Conservation (phyloP, 1,284 basidiomycete genomes). For the Peniophora sp. region DNA sequence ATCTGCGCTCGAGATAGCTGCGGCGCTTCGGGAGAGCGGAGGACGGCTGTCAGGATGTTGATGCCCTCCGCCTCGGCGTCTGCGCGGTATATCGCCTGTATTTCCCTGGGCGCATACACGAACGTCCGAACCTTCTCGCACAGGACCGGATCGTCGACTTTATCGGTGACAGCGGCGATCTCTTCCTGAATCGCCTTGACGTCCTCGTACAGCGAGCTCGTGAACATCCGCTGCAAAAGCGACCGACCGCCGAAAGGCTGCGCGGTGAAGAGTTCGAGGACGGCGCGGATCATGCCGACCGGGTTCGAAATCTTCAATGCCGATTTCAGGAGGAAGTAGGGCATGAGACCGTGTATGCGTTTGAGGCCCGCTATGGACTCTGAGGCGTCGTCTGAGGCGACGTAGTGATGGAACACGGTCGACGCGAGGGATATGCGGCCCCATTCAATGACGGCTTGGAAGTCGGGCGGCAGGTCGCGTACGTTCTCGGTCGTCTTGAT, state of each 20-base stretch:
- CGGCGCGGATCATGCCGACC: constrained; percentile 87
- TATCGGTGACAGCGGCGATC: constrained; percentile 78
- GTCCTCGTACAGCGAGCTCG: constrained; percentile 85
- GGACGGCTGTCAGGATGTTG: constrained; percentile 76
- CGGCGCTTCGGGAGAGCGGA: constrained; percentile 78
- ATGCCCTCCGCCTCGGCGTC: constrained; percentile 79
- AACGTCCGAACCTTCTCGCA: constrained; percentile 86
- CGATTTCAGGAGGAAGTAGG: constrained; percentile 93
- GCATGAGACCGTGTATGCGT: constrained; percentile 93
- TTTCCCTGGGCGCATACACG: constrained; percentile 81
- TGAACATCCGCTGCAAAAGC: constrained; percentile 93
- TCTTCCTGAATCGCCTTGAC: constrained; percentile 79
- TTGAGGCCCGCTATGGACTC: constrained; percentile 86
- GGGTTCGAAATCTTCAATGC: constrained; percentile 94
- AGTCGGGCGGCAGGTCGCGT: constrained; percentile 76
- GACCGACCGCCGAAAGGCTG: constrained; percentile 93
- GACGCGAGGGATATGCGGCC: constrained; percentile 95
- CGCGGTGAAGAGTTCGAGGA: constrained; percentile 95
- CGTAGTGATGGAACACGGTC: constrained; percentile 91
- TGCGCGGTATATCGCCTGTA: constrained; percentile 74
- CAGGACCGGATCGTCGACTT: constrained; percentile 82
- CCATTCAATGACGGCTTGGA: constrained; percentile 91
- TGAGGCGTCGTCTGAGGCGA: constrained; percentile 90
- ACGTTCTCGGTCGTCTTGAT: constrained; percentile 81
- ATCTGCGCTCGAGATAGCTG: constrained; percentile 68